A percentile compares a stretch with the other conserved stretches of the same genome.
Conservation (phyloP, 1,139 yeast species). For the Magnusiomyces magnusii region DNA sequence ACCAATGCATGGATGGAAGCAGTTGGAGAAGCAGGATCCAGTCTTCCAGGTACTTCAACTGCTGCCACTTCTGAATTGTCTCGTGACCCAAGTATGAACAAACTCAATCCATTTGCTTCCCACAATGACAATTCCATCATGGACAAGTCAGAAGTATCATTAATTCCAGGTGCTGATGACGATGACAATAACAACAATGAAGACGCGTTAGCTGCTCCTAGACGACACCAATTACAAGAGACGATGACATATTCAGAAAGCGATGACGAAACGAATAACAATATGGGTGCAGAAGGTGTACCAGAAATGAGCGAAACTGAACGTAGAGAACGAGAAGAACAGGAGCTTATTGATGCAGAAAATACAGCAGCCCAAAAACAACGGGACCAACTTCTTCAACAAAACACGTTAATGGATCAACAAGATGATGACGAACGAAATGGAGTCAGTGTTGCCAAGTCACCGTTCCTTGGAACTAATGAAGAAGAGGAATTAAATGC, state of each 20-base stretch:
- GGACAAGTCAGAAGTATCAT: background rate
- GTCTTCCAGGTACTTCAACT: background rate
- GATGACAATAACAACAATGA: background rate
- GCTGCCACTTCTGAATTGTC: background rate
- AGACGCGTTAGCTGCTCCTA: background rate
- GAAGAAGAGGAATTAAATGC: too few relatives aligned
- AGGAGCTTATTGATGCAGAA: background rate
- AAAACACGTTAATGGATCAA: background rate
- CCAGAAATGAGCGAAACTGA: background rate
- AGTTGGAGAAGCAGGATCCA: background rate
- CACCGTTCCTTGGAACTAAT: too few relatives aligned
- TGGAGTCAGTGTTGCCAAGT: too few relatives aligned
- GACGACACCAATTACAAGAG: background rate
- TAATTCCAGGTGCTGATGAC: background rate
- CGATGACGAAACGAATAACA: background rate
- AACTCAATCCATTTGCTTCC: background rate
- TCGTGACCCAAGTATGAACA: background rate
- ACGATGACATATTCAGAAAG: background rate
- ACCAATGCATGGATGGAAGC: slow-evolving; percentile 1
- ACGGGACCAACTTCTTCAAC: background rate
- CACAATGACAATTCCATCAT: background rate
- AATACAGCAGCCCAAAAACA: background rate
- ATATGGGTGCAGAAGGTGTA: background rate
- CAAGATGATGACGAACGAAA: background rate
- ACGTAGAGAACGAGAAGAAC: background rate